Base-by-base conservation (phyloP, 2,329 filamentous ascomycete genomes). In the Capronia americana region DNA sequence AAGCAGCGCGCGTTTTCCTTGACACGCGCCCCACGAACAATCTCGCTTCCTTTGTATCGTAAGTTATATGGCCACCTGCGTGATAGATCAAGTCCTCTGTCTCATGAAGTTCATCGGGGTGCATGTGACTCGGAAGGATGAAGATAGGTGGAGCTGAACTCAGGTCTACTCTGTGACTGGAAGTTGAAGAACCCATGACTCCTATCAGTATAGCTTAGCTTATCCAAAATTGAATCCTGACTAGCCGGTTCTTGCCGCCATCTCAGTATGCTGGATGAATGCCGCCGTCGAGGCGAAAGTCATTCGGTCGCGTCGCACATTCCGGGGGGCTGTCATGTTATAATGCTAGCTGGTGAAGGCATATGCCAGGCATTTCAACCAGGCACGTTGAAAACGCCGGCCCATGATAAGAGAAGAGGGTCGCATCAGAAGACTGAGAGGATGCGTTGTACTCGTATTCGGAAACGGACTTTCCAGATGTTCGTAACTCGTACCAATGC, bases 21-120 rank as follows among this genome's bases (percentile, higher is more conserved):
- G 83, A 83, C 38, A 96, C 84, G 70, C 88, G 92, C 1, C 91
- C 92, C 32, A 98, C 76, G 1, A 97, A 82, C 2, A 97, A 77
- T 4, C 86, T 83, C 0, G 92, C 92, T 76, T 94, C 90, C 14
- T 83, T 81, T 60, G 90, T 81, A 75, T 94, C 86, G 65, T 90
- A 89, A 0, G 92, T 93, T 61, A 95, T 75, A 0, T 83, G 84
- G 5, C 85, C 87, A 60, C 80, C 79, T 61, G 79, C 77, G 6
- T 77, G 74, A 3, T 84, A 81, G 10, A 96, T 85, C 24, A 83
- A 83, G 28, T 88, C 85, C 75, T 93, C 89, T 14, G 92, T 76
- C 34, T 83, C 77, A 57, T 88, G 86, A 10, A 91, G 80, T 69
- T 90, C 86, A 6, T 88, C 84, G 0, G 85, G 78, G 1, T 83